Evolutionary conservation across 2,329 filamentous ascomycete species (phyloP), one percentile per base, ranked within the genome.

Genomic region (Lachnellula arida): DNA sequence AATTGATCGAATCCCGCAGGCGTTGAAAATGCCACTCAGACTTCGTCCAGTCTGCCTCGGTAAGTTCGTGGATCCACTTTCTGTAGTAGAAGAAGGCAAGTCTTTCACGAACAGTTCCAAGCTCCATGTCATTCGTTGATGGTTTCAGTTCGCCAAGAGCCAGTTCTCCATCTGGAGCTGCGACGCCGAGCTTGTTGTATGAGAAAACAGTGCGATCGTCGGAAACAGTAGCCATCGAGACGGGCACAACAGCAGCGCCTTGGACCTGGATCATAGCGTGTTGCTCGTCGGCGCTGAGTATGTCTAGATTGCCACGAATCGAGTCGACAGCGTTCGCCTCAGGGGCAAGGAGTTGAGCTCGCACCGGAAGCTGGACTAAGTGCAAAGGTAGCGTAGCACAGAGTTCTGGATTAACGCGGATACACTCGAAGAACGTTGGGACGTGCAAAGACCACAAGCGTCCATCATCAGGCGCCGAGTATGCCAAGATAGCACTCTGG

Each of bases 401-500:
- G 14, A 56, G 40, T 11, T 39, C 46, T 12, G 61, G 60, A 46
- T 67, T 67, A 28, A 68, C 53, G 2, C 54, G 48, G 46, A 68
- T 60, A 11, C 49, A 17, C 15, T 49, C 19, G 35, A 68, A 63
- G 5, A 25, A 25, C 7, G 59, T 64, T 25, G 65, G 66, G 4
- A 68, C 47, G 25, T 61, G 57, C 4, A 67, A 19, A 9, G 59
- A 55, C 56, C 58, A 60, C 1, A 65, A 39, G n/a, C 49, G 43
- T 1, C 53, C 61, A 50, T 68, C 65, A 8, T 46, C 57, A 11
- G 65, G 66, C 15, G 28, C 51, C 2, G 47, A 51, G 22, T 47
- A 59, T 9, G 65, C 64, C 5, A 60, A 47, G 8, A 83, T 70
- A 0, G 75, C 74, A 1, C 74, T 74, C 53, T 85, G 81, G 23